A percentile compares a stretch with the other conserved stretches of the same genome.
These are phyloP conservation scores for Triticum dicoccoides DNA, from an alignment of 176 grass and related monocot species.

Conservation along the genomic window DNA sequence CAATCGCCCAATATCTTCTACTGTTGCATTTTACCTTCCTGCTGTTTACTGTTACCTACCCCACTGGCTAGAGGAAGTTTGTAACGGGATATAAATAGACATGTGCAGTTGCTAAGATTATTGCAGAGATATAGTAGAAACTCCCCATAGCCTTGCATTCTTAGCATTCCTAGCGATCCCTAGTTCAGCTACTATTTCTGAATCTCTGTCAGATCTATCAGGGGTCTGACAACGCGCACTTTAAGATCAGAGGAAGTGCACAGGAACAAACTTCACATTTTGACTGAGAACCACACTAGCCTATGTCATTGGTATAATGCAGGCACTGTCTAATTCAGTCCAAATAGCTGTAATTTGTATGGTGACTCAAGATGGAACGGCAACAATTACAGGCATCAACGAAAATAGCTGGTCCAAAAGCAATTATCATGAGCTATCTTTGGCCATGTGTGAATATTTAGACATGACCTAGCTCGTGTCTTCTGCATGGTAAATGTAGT, in stretches of 20 bases:
- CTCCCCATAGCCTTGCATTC: not conserved
- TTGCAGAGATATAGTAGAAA: not conserved
- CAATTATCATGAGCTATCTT: not conserved
- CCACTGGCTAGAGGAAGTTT: not conserved
- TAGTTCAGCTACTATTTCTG: not conserved
- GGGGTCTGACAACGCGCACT: not conserved
- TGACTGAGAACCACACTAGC: not conserved
- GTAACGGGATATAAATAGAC: not conserved
- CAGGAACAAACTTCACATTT: not conserved
- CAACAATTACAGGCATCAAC: not conserved
- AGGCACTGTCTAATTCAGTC: not conserved
- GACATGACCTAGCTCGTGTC: not conserved
- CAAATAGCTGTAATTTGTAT: not conserved
- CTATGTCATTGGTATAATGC: no score
- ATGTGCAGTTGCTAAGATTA: not conserved
- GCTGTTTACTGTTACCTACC: not conserved
- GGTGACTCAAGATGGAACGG: not conserved
- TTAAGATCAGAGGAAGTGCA: not conserved
- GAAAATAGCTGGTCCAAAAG: not conserved
- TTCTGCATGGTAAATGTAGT: not conserved
- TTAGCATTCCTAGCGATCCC: not conserved
- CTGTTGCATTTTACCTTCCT: not conserved
- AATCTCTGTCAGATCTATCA: not conserved
- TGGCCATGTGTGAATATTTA: not conserved
- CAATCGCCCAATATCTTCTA: not conserved